Percentiles rank a stretch among this genome's conserved stretches.
Evolutionary conservation across 2,329 filamentous ascomycete species (phyloP).

Genomic region (Alternaria sp.): DNA sequence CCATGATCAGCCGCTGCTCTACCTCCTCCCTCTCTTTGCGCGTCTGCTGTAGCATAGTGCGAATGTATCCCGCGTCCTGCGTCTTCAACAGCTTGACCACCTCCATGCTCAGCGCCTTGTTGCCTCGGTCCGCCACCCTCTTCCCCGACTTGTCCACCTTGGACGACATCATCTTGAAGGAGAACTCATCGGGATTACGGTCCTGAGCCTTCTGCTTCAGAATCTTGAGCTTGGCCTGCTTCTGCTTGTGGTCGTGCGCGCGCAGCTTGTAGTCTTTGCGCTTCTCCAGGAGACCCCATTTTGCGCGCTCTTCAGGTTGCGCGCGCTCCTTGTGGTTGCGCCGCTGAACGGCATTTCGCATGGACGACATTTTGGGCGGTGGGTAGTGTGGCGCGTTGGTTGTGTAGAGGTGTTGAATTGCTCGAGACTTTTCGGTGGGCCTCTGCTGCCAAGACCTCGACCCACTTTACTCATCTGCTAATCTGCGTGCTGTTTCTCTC

Average conservation of each 20-base stretch:
- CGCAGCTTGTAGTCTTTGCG: conserved; percentile 80
- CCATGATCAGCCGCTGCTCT: conserved; percentile 46
- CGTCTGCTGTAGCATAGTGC: conserved; percentile 63
- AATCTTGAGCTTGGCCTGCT: conserved; percentile 65
- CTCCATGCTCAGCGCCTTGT: conserved; percentile 58
- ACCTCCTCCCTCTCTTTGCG: conserved; percentile 60
- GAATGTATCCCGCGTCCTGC: conserved; percentile 67
- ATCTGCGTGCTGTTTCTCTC: background rate
- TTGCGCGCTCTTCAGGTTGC: conserved; percentile 80
- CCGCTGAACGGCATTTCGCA: conserved; percentile 61
- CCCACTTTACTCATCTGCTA: conserved; percentile 2
- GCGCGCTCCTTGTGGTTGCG: conserved; percentile 90
- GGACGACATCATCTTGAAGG: conserved; percentile 67
- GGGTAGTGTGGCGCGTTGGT: background rate
- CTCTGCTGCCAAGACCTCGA: conserved; percentile 1
- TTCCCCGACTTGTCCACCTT: conserved; percentile 54
- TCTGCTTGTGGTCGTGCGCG: conserved; percentile 67
- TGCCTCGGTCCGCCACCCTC: conserved; percentile 53
- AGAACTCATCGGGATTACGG: conserved; percentile 71
- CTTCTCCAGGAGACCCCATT: conserved; percentile 93
- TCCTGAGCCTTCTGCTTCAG: conserved; percentile 66
- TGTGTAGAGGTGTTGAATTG: background rate
- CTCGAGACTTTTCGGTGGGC: conserved; percentile 9
- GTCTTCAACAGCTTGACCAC: conserved; percentile 70
- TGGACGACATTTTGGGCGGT: conserved; percentile 38